A percentile compares a stretch with the other conserved stretches of the same genome.
These are phyloP conservation scores for Zygnema circumcarinatum DNA, from an alignment of 139 green algal genomes.

Conservation along the genomic window DNA sequence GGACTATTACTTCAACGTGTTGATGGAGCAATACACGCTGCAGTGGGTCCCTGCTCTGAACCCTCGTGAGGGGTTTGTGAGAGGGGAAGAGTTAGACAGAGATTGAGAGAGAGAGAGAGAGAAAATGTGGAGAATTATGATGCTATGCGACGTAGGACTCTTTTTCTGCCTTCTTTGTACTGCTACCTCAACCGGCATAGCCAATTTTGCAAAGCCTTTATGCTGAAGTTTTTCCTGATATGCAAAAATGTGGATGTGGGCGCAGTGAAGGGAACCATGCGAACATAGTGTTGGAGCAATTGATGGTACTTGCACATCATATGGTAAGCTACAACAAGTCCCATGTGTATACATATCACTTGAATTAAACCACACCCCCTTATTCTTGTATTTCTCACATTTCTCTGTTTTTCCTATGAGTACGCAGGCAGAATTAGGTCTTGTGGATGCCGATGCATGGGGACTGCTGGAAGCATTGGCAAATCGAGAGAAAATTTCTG, in stretches of 20 bases:
- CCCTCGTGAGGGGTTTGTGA: no score
- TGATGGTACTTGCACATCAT: neutral
- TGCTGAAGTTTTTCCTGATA: constrained; percentile 13
- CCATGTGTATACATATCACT: neutral
- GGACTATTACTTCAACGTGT: neutral
- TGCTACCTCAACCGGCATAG: no score
- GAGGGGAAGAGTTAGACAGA: no score
- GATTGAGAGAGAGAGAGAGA: no score
- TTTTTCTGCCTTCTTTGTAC: no score
- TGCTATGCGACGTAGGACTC: no score
- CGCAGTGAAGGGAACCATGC: constrained; percentile 11
- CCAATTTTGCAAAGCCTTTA: no score
- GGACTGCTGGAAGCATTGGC: constrained; percentile 24
- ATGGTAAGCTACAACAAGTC: neutral
- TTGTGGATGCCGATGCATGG: constrained; percentile 36
- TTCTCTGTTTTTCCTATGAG: no score
- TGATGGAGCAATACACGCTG: constrained; percentile 19
- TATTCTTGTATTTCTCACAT: neutral
- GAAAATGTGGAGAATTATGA: no score
- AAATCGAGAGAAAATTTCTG: neutral
- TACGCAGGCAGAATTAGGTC: constrained; percentile 26
- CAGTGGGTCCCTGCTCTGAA: neutral
- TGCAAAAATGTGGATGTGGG: no score
- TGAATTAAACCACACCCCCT: neutral
- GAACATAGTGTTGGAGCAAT: neutral